Conservation (phyloP, 306 rosid genomes). For the Glycyrrhiza uralensis region DNA sequence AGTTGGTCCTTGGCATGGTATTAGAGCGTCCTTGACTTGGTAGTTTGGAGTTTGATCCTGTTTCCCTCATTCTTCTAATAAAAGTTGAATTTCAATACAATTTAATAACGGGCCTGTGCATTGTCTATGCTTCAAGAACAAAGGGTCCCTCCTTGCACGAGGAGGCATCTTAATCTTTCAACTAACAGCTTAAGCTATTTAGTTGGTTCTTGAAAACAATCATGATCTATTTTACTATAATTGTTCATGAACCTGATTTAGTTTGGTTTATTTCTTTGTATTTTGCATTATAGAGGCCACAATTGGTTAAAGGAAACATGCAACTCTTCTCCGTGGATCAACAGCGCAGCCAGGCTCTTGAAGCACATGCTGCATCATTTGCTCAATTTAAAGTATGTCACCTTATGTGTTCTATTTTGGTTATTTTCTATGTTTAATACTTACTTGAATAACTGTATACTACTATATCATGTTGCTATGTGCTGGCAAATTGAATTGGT, state of each 20-base stretch:
- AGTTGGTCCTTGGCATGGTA: neutral
- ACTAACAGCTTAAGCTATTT: neutral
- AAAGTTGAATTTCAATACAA: constrained; percentile 1
- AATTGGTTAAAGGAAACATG: constrained; percentile 97
- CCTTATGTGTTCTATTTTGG: constrained; percentile 4
- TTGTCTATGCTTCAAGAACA: neutral
- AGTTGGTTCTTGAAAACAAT: constrained; percentile 5
- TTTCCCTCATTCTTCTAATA: neutral
- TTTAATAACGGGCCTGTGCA: neutral
- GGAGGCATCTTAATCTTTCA: neutral
- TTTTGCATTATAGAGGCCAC: constrained; percentile 66
- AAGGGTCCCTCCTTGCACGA: neutral
- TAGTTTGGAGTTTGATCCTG: neutral
- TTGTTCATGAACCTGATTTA: neutral
- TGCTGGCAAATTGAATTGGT: constrained; percentile 1
- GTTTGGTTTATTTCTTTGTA: constrained; percentile 19
- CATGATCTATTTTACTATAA: constrained; percentile 11
- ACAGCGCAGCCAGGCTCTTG: constrained; percentile 99
- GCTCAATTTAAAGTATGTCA: constrained; percentile 79
- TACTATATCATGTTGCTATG: neutral
- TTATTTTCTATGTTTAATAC: neutral
- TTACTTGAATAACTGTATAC: constrained; percentile 16
- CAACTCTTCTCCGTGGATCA: constrained; percentile 96
- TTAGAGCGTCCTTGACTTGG: neutral
- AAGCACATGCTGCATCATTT: constrained; percentile 98